Conservation (phyloP, 2,329 filamentous ascomycete species). For the Microsporum canis region DNA sequence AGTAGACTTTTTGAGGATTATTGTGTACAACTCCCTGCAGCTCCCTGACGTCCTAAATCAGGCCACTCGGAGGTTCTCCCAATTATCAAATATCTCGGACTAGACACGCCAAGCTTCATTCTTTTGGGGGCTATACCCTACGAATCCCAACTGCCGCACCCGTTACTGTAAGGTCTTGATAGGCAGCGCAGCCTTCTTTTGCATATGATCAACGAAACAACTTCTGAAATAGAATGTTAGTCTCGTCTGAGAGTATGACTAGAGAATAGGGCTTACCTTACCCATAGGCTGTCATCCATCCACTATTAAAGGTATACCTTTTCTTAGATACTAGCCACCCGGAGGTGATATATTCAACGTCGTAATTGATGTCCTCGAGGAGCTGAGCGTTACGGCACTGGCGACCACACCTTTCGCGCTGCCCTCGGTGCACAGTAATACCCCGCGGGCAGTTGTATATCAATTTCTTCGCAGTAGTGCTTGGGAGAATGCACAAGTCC, state of each 20-base stretch:
- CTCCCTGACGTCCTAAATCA: no score
- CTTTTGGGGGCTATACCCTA: no score
- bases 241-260: not conserved
- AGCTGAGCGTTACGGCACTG: slow-evolving; percentile 8
- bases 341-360: not conserved
- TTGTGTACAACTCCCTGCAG: no score
- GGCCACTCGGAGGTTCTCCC: no score
- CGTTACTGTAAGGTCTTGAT: no score
- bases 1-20: no score
- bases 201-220: not conserved
- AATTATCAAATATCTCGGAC: no score
- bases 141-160: no score
- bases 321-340: slow-evolving; percentile 1
- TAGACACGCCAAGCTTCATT: no score
- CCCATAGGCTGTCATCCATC: slow-evolving; percentile 11
- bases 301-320: not conserved
- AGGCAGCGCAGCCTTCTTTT: not conserved
- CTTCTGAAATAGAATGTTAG: not conserved
- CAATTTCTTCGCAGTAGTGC: not conserved
- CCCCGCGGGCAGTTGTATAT: slow-evolving; percentile 11
- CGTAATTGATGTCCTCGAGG: not conserved
- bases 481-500: not conserved
- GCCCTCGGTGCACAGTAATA: slow-evolving; percentile 4
- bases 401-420: slow-evolving; percentile 2
- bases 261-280: slow-evolving; percentile 2